Evolutionary conservation across 2,329 filamentous ascomycete species (phyloP), one percentile per base, ranked within the genome.

Genomic region (Monosporascus sp.): DNA sequence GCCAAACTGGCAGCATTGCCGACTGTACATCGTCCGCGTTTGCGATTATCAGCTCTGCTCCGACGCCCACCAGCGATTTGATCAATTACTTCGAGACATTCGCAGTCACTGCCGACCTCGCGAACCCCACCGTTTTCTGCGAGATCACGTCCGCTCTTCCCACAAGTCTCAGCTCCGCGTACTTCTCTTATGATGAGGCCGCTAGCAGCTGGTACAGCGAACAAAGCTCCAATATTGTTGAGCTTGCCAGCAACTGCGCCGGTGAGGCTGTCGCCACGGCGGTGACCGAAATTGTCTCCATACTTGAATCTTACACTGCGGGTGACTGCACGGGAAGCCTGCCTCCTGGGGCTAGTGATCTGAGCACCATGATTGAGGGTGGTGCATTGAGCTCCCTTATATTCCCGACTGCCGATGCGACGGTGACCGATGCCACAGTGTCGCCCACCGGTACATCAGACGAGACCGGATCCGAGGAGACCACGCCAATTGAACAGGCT

Each of bases 181-280:
- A 57, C 58, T 54, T 49, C 43, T 54, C 56, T 9, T 61, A 55
- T 52, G 58, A 63, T 49, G 22, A 46, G 45, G 48, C 47, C 11
- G 60, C 53, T 6, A 59, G 56, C 51, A 55, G 52, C 49, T 63
- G 60, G 60, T 52, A 56, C 51, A 48, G 8, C 49, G 27, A 37
- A 47, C 51, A 61, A 49, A 56, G 48, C 48, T 54, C 46, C 48
- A 51, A 56, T 1, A 47, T 63, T 41, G 15, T 18, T 5, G 48
- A 6, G 18, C 39, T 60, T 24, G 50, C 46, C n/a, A 50, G 51
- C 18, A 25, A 46, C 45, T 61, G 57, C 49, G 52, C n/a, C 25
- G 47, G 11, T 43, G 38, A 45, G 22, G 48, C 37, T 15, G 9
- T 39, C 25, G 59, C 38, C 37, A 35, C 31, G 22, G 9, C 38